phyloP scores from a whole-genome alignment of 305 asterid species.

The Euphrasia arctica region DNA sequence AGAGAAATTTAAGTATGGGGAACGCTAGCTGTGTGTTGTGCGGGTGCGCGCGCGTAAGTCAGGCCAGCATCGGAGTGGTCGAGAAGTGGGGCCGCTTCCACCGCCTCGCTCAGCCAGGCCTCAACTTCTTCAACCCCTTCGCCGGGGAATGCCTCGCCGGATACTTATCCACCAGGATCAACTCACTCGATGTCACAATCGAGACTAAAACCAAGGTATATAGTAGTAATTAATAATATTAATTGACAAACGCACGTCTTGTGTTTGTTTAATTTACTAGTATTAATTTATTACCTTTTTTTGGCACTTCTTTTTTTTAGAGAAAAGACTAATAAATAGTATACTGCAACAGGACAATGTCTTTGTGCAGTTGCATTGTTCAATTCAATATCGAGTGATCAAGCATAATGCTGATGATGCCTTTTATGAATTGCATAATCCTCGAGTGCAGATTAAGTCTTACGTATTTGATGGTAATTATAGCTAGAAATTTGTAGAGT shows the following conservation, averaged over 20 bases:
- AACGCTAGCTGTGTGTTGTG: constrained; percentile 44
- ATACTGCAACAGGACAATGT: constrained; percentile 89
- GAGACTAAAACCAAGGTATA: not conserved
- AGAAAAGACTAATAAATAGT: constrained; percentile 26
- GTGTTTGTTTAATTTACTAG: no score
- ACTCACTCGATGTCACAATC: no score
- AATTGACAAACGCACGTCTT: no score
- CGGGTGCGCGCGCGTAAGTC: constrained; percentile 82
- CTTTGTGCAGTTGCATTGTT: constrained; percentile 86
- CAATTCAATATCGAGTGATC: constrained; percentile 85
- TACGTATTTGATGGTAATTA: constrained; percentile 96
- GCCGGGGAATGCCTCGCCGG: no score
- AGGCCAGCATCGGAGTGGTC: constrained; percentile 80
- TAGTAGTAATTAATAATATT: not conserved
- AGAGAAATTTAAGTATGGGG: constrained; percentile 54
- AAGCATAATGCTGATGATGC: constrained; percentile 91
- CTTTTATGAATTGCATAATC: constrained; percentile 89
- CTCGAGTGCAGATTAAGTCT: constrained; percentile 83
- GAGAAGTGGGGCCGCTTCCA: constrained; percentile 88
- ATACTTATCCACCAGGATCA: no score
- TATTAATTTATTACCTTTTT: not conserved
- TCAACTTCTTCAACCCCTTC: constrained; percentile 62
- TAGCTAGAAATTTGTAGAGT: not conserved
- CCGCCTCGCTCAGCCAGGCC: constrained; percentile 74
- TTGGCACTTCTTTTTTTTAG: constrained; percentile 2